Evolutionary conservation across 208 protist genomes (phyloP), one percentile per base, ranked within the genome.

Genomic region (Angomonas deanei): DNA sequence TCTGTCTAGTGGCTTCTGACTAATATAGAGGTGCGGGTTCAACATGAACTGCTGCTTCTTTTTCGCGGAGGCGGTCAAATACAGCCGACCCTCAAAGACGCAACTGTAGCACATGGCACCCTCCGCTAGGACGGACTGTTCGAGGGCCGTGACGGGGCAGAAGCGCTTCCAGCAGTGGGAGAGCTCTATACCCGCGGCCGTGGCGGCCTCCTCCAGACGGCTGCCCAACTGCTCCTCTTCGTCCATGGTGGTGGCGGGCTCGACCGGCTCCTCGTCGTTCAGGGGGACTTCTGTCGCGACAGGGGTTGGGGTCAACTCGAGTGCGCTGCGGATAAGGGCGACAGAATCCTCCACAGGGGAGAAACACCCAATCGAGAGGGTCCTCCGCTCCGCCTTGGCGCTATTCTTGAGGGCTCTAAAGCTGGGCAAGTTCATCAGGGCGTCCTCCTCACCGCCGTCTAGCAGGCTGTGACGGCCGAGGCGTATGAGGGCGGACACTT

Each of bases 91-190:
- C 3, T 84, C 76, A 70, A 79, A 94, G 34, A 80, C 65, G 54
- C 77, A 89, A 24, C 70, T 63, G 61, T 84, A 93, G 63, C 65
- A 76, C 32, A 76, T 53, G 2, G 74, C 71, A 15, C 91, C 91
- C 47, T 94, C 91, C 1, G 94, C 52, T 8, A 96, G 67, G 31
- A 94, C 77, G 17, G 68, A 64, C 54, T 83, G 76, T 39, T 92
- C 76, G 3, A 56, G 30, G 47, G 79, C 84, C 5, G 87, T 92
- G 1, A 96, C 91, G 1, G 91, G 91, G 62, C 91, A 96, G 70
- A 76, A 91, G 15, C 72, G 76, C 64, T 88, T 87, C 86, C 86
- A 96, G 19, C 70, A 46, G 11, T 63, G 64, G 0, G 72, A 92
- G 19, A 61, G 59, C 3, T 66, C 32, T 8, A 68, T 65, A 4